phyloP scores from a whole-genome alignment of 129 eudicot genomes.

The Oenanthe sinensis region DNA sequence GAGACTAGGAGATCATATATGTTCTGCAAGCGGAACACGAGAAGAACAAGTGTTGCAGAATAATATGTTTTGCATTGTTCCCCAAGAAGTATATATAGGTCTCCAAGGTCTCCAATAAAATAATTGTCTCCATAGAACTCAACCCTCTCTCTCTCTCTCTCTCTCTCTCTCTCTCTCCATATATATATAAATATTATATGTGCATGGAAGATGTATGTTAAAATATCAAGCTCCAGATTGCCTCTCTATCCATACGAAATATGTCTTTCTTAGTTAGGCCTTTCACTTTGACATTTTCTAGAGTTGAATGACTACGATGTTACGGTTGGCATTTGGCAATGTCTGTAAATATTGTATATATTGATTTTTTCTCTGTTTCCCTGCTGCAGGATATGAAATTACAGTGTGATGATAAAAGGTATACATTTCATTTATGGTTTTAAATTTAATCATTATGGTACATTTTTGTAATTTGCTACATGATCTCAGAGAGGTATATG shows the following conservation, averaged over 20 bases:
- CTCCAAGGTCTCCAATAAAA: too few relatives aligned
- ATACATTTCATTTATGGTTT: background rate
- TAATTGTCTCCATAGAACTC: too few relatives aligned
- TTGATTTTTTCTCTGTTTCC: conserved; percentile 20
- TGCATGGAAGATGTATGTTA: background rate
- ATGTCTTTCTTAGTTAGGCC: background rate
- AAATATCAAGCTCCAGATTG: background rate
- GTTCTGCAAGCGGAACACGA: too few relatives aligned
- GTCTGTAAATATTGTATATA: conserved; percentile 7
- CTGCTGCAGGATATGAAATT: conserved; percentile 84
- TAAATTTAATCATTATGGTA: conserved; percentile 8
- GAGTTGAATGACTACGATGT: background rate
- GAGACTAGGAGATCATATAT: too few relatives aligned
- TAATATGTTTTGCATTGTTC: too few relatives aligned
- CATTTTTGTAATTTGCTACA: conserved; percentile 16
- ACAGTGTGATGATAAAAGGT: conserved; percentile 95
- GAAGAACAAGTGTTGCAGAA: too few relatives aligned
- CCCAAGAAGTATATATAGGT: too few relatives aligned
- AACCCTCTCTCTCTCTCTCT: too few relatives aligned
- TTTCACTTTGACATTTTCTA: background rate
- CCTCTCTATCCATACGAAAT: background rate
- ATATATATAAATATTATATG: background rate
- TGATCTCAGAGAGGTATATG: conserved; percentile 64
- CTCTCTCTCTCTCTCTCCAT: too few relatives aligned
- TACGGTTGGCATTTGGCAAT: background rate